These are phyloP conservation scores for Xylaria bambusicola DNA, from an alignment of 495 filamentous ascomycete genomes.

Conservation along the genomic window DNA sequence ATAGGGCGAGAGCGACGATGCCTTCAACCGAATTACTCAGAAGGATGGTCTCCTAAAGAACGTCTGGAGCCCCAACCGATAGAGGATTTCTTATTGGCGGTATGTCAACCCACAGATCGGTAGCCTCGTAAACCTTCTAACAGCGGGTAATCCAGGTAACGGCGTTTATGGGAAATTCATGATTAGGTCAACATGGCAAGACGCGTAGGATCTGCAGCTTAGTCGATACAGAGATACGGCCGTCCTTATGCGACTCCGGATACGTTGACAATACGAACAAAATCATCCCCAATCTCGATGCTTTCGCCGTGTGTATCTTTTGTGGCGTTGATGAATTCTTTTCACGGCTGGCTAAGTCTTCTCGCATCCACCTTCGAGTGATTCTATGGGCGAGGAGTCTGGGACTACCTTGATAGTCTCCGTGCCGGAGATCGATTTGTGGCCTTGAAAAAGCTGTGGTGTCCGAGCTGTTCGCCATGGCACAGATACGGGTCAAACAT, in stretches of 20 bases:
- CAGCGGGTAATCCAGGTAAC: slow-evolving; percentile 21
- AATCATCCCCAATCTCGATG: slow-evolving; percentile 32
- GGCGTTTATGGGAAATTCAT: slow-evolving; percentile 33
- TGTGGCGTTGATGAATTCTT: slow-evolving; percentile 15
- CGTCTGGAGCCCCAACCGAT: slow-evolving; percentile 88
- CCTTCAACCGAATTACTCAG: slow-evolving; percentile 92
- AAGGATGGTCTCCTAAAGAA: slow-evolving; percentile 93
- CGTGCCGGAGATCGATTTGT: slow-evolving; percentile 56
- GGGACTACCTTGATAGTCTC: slow-evolving; percentile 55
- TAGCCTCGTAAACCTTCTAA: not conserved
- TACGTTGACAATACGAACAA: slow-evolving; percentile 35
- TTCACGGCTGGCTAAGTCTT: slow-evolving; percentile 51
- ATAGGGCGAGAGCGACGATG: slow-evolving; percentile 85
- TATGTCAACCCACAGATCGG: slow-evolving; percentile 20
- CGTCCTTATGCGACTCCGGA: slow-evolving; percentile 25
- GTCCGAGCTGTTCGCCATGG: slow-evolving; percentile 70
- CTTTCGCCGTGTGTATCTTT: slow-evolving; percentile 10
- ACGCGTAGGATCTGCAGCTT: slow-evolving; percentile 36
- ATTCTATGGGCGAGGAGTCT: slow-evolving; percentile 52
- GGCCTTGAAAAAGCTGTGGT: slow-evolving; percentile 88
- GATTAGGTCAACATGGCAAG: slow-evolving; percentile 38
- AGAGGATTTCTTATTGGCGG: slow-evolving; percentile 41
- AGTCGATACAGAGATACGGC: slow-evolving; percentile 33
- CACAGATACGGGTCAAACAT: slow-evolving; percentile 98
- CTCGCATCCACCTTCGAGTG: slow-evolving; percentile 49